Conservation (phyloP, 805 yeast species). For the Clavispora phyllophila region DNA sequence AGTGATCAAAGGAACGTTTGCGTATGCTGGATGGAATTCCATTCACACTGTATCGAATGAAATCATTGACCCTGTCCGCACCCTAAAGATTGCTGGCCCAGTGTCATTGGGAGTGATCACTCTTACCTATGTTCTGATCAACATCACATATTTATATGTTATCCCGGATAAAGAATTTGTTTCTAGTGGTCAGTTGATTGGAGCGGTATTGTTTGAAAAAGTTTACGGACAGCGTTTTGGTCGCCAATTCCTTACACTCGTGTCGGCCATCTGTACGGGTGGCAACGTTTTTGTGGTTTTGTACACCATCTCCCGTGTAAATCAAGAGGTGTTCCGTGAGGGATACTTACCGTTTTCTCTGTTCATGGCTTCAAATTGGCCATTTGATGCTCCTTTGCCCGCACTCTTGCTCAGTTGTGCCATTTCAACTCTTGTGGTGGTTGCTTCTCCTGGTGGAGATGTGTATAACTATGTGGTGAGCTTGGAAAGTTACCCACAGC, state of each 20-base stretch:
- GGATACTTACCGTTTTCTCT: slow-evolving; percentile 54
- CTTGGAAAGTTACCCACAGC: slow-evolving; percentile 48
- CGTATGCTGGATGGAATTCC: slow-evolving; percentile 60
- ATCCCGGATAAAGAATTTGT: slow-evolving; percentile 51
- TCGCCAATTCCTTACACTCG: slow-evolving; percentile 47
- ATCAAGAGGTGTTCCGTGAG: slow-evolving; percentile 61
- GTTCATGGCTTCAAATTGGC: slow-evolving; percentile 51
- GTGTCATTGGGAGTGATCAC: slow-evolving; percentile 44
- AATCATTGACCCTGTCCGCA: slow-evolving; percentile 52
- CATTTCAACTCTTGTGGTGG: slow-evolving; percentile 36
- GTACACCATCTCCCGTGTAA: slow-evolving; percentile 55
- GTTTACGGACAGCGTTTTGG: slow-evolving; percentile 52
- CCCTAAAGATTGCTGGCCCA: slow-evolving; percentile 60
- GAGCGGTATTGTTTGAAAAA: slow-evolving; percentile 52
- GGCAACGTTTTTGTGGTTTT: slow-evolving; percentile 61
- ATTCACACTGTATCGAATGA: slow-evolving; percentile 61
- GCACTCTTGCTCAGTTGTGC: slow-evolving; percentile 41
- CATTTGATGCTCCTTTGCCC: slow-evolving; percentile 52
- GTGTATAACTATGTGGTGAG: slow-evolving; percentile 48
- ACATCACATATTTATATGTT: slow-evolving; percentile 52
- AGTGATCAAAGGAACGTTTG: slow-evolving; percentile 52
- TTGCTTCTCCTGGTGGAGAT: slow-evolving; percentile 42
- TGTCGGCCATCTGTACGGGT: slow-evolving; percentile 57
- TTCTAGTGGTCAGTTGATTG: slow-evolving; percentile 53
- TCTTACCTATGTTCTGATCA: slow-evolving; percentile 46